Evolutionary conservation across 2,329 filamentous ascomycete species (phyloP), one percentile per base, ranked within the genome.

Genomic region (Colletotrichum falcatum): DNA sequence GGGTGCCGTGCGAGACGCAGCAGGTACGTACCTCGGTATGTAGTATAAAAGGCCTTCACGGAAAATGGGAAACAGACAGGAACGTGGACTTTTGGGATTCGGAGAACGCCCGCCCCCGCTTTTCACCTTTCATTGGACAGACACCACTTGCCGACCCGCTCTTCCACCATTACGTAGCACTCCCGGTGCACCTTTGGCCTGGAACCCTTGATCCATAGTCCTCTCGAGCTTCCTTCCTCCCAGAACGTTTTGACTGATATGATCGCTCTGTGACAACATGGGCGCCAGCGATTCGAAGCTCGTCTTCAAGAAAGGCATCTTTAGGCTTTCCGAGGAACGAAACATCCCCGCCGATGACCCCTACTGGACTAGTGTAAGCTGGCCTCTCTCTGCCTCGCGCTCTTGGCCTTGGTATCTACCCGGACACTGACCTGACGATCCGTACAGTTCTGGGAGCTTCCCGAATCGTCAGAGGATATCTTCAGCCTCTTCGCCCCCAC

Each of bases 231-330:
- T 71, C 69, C 30, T 56, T 51, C 55, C 35, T 18, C 54, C 42
- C 54, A 70, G 66, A 70, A 61, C 51, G 28, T 54, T 46, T 39
- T 49, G 62, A 72, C 51, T 35, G 72, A 65, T 65, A 73, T 73
- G 72, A 58, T 42, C 60, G 28, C 55, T 60, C 33, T 59, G 58
- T 65, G 65, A 70, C 74, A 81, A 74, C 66, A 99, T 99, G 96
- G 96, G 96, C 82, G 95, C 95, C 79, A 98, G 95, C 83, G 95
- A 98, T 85, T 98, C 95, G 78, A 98, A 98, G 88, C 91, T 98
- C 79, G 94, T 95, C 79, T 98, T 99, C 88, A 98, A 98, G 84
- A 94, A 97, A 83, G 95, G 95, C 83, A 97, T 98, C 84, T 98
- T 98, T 85, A 91, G 93, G 79, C 90, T 99, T 70, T 96, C 94